Evolutionary conservation across 768 basidiomycete species (phyloP).

Genomic region (Pleurotus tuoliensis): DNA sequence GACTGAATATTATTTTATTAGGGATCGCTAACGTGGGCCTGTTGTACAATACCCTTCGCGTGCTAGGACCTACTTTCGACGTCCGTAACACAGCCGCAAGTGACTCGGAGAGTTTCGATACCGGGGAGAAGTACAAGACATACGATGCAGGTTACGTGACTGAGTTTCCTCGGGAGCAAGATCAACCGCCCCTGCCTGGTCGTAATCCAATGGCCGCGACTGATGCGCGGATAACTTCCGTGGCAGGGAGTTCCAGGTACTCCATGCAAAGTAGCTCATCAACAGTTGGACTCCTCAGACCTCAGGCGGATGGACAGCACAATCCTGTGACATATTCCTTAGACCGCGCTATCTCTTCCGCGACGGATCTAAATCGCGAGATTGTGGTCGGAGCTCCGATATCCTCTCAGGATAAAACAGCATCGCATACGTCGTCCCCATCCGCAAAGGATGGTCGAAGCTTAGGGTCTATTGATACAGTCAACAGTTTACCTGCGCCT

Average conservation of each 20-base stretch:
- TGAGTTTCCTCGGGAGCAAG: neutral
- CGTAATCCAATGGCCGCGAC: slow-evolving; percentile 15
- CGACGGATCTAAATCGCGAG: slow-evolving; percentile 6
- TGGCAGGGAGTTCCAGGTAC: neutral
- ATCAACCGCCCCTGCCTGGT: neutral
- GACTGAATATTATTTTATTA: slow-evolving; percentile 18
- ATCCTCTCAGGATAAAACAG: neutral
- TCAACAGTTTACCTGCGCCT: slow-evolving; percentile 31
- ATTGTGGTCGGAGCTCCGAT: neutral
- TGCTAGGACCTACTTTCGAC: slow-evolving; percentile 52
- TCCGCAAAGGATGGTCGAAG: slow-evolving; percentile 15
- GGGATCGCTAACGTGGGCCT: slow-evolving; percentile 63
- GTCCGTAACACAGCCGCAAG: slow-evolving; percentile 22
- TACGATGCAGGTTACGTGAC: neutral
- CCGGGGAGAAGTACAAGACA: slow-evolving; percentile 3
- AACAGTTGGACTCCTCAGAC: neutral
- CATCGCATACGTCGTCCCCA: slow-evolving; percentile 2
- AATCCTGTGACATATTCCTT: neutral
- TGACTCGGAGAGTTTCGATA: slow-evolving; percentile 28
- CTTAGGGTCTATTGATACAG: slow-evolving; percentile 20
- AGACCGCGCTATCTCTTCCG: slow-evolving; percentile 11
- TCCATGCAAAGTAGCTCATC: slow-evolving; percentile 1
- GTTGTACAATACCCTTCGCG: slow-evolving; percentile 66
- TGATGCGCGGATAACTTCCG: neutral
- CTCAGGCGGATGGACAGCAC: neutral